Evolutionary conservation across 768 basidiomycete species (phyloP).

Genomic region (Lactifluus volemus): DNA sequence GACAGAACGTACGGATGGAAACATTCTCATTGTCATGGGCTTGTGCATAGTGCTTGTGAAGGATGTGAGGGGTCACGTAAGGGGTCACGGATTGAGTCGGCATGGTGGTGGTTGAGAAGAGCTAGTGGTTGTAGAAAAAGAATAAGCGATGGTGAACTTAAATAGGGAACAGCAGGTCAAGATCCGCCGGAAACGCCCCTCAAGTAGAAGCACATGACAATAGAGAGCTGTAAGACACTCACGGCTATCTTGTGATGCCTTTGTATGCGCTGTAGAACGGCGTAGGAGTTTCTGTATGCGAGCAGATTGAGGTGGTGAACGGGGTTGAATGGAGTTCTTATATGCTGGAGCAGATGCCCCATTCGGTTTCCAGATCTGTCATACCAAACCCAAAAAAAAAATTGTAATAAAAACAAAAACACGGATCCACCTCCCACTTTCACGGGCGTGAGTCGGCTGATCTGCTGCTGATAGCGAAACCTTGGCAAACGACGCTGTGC

Average conservation of each 20-base stretch:
- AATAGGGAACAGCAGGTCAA: background rate
- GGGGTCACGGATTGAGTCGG: slow-evolving; percentile 66
- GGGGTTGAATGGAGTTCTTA: slow-evolving; percentile 2
- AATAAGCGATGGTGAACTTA: slow-evolving; percentile 3
- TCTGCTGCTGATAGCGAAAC: background rate
- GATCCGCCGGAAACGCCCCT: slow-evolving; percentile 6
- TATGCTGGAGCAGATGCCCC: slow-evolving; percentile 9
- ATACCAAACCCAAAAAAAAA: slow-evolving; percentile 4
- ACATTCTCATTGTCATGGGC: slow-evolving; percentile 54
- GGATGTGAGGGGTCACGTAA: slow-evolving; percentile 83
- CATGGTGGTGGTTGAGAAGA: slow-evolving; percentile 35
- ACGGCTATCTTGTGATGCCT: background rate
- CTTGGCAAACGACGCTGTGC: background rate
- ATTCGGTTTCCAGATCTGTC: slow-evolving; percentile 13
- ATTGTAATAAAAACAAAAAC: background rate
- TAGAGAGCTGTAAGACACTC: background rate
- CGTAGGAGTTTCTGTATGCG: background rate
- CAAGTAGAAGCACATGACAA: background rate
- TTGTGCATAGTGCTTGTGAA: slow-evolving; percentile 80
- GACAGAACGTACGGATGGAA: slow-evolving; percentile 43
- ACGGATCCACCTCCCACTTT: background rate
- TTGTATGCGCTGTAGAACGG: background rate
- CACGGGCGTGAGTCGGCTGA: background rate
- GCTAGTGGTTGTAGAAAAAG: background rate
- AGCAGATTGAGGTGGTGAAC: background rate